Evolutionary conservation across 768 basidiomycete species (phyloP), one percentile per base, ranked within the genome.

Genomic region (Mycena metata): DNA sequence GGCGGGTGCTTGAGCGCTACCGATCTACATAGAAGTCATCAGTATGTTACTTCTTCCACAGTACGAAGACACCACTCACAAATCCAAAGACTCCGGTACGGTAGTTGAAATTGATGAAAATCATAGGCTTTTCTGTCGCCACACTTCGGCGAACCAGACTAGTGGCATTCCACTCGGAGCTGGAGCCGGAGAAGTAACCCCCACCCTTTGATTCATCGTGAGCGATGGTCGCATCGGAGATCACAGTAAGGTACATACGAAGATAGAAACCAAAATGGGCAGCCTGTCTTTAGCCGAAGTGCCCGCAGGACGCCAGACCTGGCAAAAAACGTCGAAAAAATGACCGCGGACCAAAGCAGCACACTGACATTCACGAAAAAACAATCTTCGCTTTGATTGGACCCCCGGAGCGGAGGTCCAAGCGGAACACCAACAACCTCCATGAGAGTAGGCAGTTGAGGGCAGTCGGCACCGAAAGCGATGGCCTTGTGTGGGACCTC

Each of bases 391-490:
- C 61, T 63, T 23, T 54, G 61, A 8, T 54, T 63, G 11, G 51
- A 42, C 17, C 61, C 61, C 23, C 42, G 36, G 23, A 64, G 52
- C 35, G 63, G 63, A 4, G 63, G 63, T 13, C 63, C 63, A n/a
- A 16, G 21, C 5, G 45, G 35, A 5, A 56, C 1, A 16, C 63
- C 54, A 13, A 45, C 63, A n/a, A 5, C 10, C 7, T 5, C 23
- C 5, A 64, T 13, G 43, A n/a, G 7, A 4, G 33, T 4, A 19
- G 63, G 16, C 21, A 49, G 30, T 43, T 64, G 54, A 10, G 63
- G 63, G n/a, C 63, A 64, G 45, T 64, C 63, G 10, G 24, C 61
- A 36, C 61, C 61, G 50, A 63, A 63, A 7, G 52, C 52, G 42
- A 11, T 15, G 1, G 61, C 61, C 19, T 6, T 17, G 36, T 63